Evolutionary conservation across 2,329 filamentous ascomycete species (phyloP).

Genomic region (Talaromyces sp.): DNA sequence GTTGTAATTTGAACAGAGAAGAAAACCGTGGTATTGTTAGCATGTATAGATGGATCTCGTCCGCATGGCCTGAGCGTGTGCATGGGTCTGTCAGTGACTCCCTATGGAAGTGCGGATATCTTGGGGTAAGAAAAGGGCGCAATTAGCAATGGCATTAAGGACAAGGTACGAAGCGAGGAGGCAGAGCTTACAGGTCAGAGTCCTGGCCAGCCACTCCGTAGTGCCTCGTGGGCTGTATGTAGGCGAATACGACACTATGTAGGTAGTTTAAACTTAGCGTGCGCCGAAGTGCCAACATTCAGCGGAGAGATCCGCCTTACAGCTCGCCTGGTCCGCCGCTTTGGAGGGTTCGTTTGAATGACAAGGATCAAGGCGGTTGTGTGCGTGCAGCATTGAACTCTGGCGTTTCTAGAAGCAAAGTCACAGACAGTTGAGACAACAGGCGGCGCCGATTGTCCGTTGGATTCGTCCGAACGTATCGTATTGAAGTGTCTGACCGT

Average conservation of each 20-base stretch:
- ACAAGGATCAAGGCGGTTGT: neutral
- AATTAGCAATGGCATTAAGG: slow-evolving; percentile 10
- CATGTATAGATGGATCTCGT: neutral
- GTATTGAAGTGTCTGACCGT: neutral
- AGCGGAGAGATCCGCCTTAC: slow-evolving; percentile 1
- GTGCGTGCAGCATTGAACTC: neutral
- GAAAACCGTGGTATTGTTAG: neutral
- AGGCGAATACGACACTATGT: neutral
- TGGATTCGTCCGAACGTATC: neutral
- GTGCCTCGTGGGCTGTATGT: slow-evolving; percentile 13
- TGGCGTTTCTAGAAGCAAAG: slow-evolving; percentile 11
- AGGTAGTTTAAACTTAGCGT: slow-evolving; percentile 13
- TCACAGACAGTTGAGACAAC: neutral
- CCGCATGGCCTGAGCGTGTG: slow-evolving; percentile 1
- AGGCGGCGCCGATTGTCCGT: neutral
- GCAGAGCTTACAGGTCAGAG: slow-evolving; percentile 1
- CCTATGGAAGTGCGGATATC: neutral
- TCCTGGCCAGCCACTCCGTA: neutral
- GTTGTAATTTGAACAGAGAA: neutral
- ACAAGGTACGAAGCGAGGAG: slow-evolving; percentile 11
- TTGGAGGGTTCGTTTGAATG: neutral
- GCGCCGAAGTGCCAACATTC: neutral
- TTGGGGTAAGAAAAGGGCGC: neutral
- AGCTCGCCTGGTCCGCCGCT: neutral
- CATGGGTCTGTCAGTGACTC: neutral